These are phyloP conservation scores for Chimonanthus praecox DNA, from an alignment of 164 flowering plant species.

Conservation along the genomic window DNA sequence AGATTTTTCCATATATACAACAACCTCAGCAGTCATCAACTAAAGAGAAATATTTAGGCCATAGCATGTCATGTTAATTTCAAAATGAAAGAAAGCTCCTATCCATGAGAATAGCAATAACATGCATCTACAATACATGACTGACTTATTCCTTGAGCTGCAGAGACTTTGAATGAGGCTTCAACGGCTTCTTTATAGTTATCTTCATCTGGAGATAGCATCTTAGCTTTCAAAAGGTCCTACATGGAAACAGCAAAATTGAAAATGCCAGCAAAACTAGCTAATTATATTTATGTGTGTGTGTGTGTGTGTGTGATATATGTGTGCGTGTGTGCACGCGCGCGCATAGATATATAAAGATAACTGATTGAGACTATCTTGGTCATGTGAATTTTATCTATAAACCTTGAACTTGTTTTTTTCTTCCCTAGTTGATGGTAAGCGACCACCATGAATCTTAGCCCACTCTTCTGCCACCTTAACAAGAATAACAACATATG, in stretches of 20 bases:
- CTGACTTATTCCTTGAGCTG: slow-evolving; percentile 85
- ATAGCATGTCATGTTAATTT: neutral
- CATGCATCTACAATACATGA: slow-evolving; percentile 6
- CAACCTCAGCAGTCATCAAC: too few relatives aligned
- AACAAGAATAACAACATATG: slow-evolving; percentile 89
- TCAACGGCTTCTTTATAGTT: slow-evolving; percentile 96
- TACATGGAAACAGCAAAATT: slow-evolving; percentile 14
- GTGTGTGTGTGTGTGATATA: too few relatives aligned
- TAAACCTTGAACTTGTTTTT: slow-evolving; percentile 87
- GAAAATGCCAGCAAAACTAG: too few relatives aligned
- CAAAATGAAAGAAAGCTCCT: neutral
- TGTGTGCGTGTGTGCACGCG: too few relatives aligned
- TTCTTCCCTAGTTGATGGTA: slow-evolving; percentile 90
- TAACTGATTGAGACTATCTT: too few relatives aligned
- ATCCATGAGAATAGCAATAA: neutral
- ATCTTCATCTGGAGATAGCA: slow-evolving; percentile 78
- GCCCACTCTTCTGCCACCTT: slow-evolving; percentile 93
- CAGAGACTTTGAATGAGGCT: slow-evolving; percentile 83
- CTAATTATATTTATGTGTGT: too few relatives aligned
- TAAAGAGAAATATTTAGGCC: neutral
- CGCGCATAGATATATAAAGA: too few relatives aligned
- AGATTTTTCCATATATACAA: too few relatives aligned
- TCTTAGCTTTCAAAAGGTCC: slow-evolving; percentile 73
- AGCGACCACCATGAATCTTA: slow-evolving; percentile 51
- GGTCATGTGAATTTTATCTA: neutral